A percentile compares a stretch with the other conserved stretches of the same genome.
These are phyloP conservation scores for Fraxinus ornus DNA, from an alignment of 305 asterid species.

Conservation along the genomic window DNA sequence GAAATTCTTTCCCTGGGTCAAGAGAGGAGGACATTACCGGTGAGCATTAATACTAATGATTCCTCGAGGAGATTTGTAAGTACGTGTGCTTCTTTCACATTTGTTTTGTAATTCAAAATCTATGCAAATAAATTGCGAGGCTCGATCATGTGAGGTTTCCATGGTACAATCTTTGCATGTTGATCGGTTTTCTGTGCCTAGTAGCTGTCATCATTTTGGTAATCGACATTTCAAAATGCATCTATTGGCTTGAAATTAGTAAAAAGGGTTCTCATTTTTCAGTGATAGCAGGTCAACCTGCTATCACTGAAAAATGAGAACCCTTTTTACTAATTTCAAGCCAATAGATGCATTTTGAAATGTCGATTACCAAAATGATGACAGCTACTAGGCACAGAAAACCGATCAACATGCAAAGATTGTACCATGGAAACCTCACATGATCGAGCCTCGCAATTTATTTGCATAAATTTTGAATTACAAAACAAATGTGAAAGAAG, in stretches of 20 bases:
- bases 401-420: background rate
- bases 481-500: background rate
- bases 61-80: conserved; percentile 61
- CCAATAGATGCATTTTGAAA: background rate
- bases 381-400: background rate
- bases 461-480: background rate
- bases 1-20: conserved; percentile 79
- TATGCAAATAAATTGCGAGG: background rate
- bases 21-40: conserved; percentile 59
- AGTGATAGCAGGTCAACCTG: background rate
- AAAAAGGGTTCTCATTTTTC: background rate
- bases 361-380: background rate
- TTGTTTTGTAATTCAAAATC: background rate
- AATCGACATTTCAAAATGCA: background rate
- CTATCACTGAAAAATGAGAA: background rate
- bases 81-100: conserved; percentile 25
- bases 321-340: background rate
- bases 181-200: background rate
- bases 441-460: background rate
- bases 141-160: background rate
- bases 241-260: background rate
- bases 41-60: conserved; percentile 63
- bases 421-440: background rate
- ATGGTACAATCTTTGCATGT: background rate
- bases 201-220: background rate